Percentiles rank a stretch among this genome's conserved stretches.
Evolutionary conservation across 2,329 filamentous ascomycete species (phyloP).

Genomic region (Rugonectria rugulosa): DNA sequence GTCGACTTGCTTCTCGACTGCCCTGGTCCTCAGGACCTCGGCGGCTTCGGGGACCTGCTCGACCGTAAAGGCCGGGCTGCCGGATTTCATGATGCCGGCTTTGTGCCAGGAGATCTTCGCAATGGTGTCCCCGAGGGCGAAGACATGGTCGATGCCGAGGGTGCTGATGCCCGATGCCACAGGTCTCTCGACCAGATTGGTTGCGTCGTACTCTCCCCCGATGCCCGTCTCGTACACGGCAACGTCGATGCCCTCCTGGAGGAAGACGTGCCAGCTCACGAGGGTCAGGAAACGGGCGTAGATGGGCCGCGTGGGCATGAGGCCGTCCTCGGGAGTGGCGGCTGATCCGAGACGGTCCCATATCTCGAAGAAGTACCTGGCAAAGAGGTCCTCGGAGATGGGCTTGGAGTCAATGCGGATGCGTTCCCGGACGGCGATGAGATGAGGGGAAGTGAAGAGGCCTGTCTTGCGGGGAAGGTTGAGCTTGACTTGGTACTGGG

Average conservation of each 20-base stretch:
- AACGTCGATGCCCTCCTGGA: slow-evolving; percentile 67
- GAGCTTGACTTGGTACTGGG: slow-evolving; percentile 52
- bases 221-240: slow-evolving; percentile 73
- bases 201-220: slow-evolving; percentile 73
- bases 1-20: slow-evolving; percentile 58
- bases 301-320: slow-evolving; percentile 55
- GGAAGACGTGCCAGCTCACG: slow-evolving; percentile 72
- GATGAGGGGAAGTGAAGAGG: slow-evolving; percentile 74
- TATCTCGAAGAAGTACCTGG: slow-evolving; percentile 72
- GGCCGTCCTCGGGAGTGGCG: slow-evolving; percentile 39
- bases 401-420: slow-evolving; percentile 68
- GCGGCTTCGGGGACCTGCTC: slow-evolving; percentile 57
- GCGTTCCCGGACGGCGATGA: slow-evolving; percentile 72
- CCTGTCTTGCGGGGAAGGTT: slow-evolving; percentile 58
- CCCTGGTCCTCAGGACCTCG: slow-evolving; percentile 57
- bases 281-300: slow-evolving; percentile 71
- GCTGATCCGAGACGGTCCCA: slow-evolving; percentile 63
- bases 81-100: slow-evolving; percentile 72
- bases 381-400: slow-evolving; percentile 65
- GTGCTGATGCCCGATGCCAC: slow-evolving; percentile 68
- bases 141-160: slow-evolving; percentile 75
- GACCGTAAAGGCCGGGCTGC: slow-evolving; percentile 64
- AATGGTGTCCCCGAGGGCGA: slow-evolving; percentile 67
- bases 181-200: slow-evolving; percentile 68
- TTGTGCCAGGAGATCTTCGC: slow-evolving; percentile 78